phyloP scores from a whole-genome alignment of 83 land plant genomes.

The Diphasiastrum complanatum region DNA sequence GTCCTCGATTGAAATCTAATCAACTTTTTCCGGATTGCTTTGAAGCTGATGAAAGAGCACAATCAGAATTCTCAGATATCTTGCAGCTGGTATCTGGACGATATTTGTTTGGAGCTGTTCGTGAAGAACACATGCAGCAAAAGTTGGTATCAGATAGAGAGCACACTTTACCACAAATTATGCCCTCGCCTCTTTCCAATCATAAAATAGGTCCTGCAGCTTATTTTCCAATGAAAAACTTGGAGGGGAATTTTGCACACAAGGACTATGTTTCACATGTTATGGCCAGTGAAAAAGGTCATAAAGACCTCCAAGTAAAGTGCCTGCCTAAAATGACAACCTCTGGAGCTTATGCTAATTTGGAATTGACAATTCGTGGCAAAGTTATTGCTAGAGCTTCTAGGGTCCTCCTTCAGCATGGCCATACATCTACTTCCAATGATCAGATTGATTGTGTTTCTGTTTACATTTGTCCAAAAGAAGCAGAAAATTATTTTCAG shows the following conservation, averaged over 20 bases:
- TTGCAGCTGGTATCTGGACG: slow-evolving; percentile 88
- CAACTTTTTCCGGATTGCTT: slow-evolving; percentile 72
- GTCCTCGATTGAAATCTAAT: slow-evolving; percentile 51
- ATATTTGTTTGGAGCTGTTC: slow-evolving; percentile 67
- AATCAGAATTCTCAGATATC: slow-evolving; percentile 46
- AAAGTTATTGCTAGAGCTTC: slow-evolving; percentile 65
- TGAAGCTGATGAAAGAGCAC: slow-evolving; percentile 92
- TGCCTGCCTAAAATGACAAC: background rate
- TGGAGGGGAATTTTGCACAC: too few species aligned
- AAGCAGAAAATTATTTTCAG: background rate
- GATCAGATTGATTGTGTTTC: slow-evolving; percentile 20
- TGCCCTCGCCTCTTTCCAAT: too few species aligned
- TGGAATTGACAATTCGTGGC: slow-evolving; percentile 68
- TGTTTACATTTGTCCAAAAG: slow-evolving; percentile 7
- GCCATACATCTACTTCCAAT: background rate
- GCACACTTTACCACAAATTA: slow-evolving; percentile 17
- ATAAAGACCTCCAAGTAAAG: too few species aligned
- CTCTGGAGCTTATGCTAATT: slow-evolving; percentile 39
- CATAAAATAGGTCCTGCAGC: too few species aligned
- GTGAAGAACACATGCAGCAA: slow-evolving; percentile 15
- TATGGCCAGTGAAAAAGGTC: too few species aligned
- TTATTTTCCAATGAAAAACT: too few species aligned
- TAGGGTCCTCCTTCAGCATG: slow-evolving; percentile 40
- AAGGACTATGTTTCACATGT: too few species aligned
- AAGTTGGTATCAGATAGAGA: slow-evolving; percentile 27